A percentile compares a stretch with the other conserved stretches of the same genome.
Conservation (phyloP, 116 monocot genomes). For the Posidonia oceanica region DNA sequence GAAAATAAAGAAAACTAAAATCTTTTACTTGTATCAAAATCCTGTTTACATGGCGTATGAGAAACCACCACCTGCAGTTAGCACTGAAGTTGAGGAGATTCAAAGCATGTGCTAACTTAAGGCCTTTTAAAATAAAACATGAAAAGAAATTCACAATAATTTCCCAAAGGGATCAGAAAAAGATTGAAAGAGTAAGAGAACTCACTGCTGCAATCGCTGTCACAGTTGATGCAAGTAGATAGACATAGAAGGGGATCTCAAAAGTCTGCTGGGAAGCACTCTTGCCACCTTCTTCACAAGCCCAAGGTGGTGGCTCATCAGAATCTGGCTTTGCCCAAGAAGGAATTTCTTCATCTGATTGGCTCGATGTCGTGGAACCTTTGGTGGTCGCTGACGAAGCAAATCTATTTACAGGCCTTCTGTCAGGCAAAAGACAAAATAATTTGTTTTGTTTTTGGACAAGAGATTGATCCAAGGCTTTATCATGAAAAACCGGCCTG, state of each 20-base stretch:
- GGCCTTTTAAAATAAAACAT: background rate
- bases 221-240: constrained; percentile 79
- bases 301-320: constrained; percentile 91
- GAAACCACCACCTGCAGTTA: background rate
- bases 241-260: constrained; percentile 64
- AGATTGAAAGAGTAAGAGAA: background rate
- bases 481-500: background rate
- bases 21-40: background rate
- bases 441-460: no score
- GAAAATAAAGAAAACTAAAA: background rate
- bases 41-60: background rate
- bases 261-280: constrained; percentile 27
- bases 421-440: no score
- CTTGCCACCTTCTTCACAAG: constrained; percentile 34
- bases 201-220: constrained; percentile 85
- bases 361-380: constrained; percentile 49
- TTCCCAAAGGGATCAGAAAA: background rate
- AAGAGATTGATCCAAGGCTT: background rate
- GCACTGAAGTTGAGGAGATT: background rate
- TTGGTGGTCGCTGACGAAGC: constrained; percentile 36
- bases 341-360: constrained; percentile 66
- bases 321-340: constrained; percentile 89
- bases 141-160: background rate
- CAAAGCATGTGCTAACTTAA: background rate
- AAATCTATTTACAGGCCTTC: constrained; percentile 8